phyloP scores from a whole-genome alignment of 176 grass and related monocot genomes.

The Dactylis glomerata region DNA sequence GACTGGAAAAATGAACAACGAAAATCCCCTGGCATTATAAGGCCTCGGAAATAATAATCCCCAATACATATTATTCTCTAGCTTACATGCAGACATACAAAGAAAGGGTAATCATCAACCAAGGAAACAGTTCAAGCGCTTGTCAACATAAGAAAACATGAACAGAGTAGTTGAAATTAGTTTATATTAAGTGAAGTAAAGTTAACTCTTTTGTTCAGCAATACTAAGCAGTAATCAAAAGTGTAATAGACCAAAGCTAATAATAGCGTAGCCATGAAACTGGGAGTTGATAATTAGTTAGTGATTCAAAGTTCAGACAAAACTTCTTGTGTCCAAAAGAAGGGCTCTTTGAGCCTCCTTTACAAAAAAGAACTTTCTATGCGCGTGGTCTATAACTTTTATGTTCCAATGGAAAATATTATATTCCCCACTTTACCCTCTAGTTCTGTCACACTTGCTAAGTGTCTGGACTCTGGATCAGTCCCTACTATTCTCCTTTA shows the following conservation, averaged over 20 bases:
- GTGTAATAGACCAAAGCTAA: not conserved
- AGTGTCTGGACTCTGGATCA: not conserved
- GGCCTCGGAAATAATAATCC: not conserved
- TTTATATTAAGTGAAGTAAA: not conserved
- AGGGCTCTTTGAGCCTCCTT: not conserved
- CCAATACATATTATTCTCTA: not conserved
- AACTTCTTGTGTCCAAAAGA: not conserved
- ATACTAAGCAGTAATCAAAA: not conserved
- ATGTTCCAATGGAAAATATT: not conserved
- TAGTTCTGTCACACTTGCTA: not conserved
- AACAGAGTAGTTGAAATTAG: not conserved
- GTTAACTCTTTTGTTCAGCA: not conserved
- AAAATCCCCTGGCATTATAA: not conserved
- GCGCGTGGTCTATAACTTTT: not conserved
- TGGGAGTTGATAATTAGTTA: not conserved
- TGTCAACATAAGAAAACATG: not conserved
- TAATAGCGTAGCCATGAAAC: not conserved
- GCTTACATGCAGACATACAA: slow-evolving; percentile 11
- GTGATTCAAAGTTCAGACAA: not conserved
- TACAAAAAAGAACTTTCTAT: not conserved
- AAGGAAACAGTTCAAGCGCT: not conserved
- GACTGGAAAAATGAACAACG: not conserved
- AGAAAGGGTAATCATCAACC: not conserved
- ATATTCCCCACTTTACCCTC: not conserved
- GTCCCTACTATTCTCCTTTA: not conserved